phyloP scores from a whole-genome alignment of 495 filamentous ascomycete genomes.

The Schizothecium vesticola region DNA sequence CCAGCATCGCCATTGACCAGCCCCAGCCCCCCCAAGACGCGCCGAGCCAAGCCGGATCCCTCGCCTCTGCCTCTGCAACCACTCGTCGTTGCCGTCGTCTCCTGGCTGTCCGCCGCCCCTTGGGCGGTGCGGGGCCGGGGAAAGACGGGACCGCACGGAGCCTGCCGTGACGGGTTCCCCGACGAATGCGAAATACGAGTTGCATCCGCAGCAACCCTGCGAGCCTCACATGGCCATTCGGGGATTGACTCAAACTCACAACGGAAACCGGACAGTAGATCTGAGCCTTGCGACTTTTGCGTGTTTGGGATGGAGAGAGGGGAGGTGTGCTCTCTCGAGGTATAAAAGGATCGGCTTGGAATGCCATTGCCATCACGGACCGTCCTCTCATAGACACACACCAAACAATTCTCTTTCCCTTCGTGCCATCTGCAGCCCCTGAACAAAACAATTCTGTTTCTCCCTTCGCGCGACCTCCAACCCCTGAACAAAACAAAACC shows the following conservation, averaged over 20 bases:
- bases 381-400: not conserved
- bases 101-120: not conserved
- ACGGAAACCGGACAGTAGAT: not conserved
- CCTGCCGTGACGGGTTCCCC: not conserved
- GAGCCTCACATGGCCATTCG: not conserved
- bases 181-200: constrained; percentile 9
- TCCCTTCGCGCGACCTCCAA: not conserved
- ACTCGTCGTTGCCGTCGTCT: not conserved
- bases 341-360: not conserved
- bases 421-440: not conserved
- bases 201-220: not conserved
- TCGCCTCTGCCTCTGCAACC: not conserved
- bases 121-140: constrained; percentile 8
- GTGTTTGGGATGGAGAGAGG: not conserved
- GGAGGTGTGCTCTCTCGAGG: not conserved
- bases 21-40: not conserved
- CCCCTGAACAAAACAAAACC: constrained; percentile 1
- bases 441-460: not conserved
- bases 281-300: not conserved
- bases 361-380: not conserved
- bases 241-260: not conserved
- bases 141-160: not conserved
- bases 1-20: not conserved
- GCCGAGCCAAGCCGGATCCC: not conserved
- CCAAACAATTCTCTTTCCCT: too few species aligned